Base-by-base conservation (phyloP, 768 basidiomycete species). In the Auricularia cornea region DNA sequence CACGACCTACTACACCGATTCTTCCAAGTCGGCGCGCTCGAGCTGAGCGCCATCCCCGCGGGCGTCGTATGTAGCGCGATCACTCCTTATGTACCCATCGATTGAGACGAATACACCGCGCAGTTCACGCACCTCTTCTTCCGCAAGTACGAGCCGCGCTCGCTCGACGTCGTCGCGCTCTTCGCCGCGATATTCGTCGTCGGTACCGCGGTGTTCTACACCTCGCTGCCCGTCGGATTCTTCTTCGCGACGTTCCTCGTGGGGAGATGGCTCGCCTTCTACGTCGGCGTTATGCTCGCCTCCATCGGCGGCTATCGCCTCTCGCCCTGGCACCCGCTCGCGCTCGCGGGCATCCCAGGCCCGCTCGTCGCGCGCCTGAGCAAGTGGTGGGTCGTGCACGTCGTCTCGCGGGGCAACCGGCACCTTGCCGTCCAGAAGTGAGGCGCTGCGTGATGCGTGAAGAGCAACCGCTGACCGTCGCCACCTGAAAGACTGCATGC, bases 251-350 rank as follows among this genome's bases (percentile, higher is more conserved):
- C 44, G 12, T 48, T 48, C 44, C 44, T 48, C 44, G 44, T 48
- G 11, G 44, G 44, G 12, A 12, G 44, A 18, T 48, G 44, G 44
- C 44, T 48, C 44, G 44, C 44, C 12, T 48, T 48, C 44, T 48
- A 48, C 44, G 44, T 48, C 1, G 44, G 44, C 44, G 11, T 48
- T 18, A 48, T 75, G 4, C 65, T 68, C 40, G 33, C 51, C 4
- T 76, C 77, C 1, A 75, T 75, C 33, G 62, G 69, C 3, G 51
- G 67, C 3, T 77, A 77, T 67, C 75, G 77, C 31, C 65, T 78
- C 28, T 78, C 77, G 3, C 70, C 76, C 3, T 72, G 69, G 62
- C 77, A 78, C 31, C 76, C 77, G 32, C 72, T 78, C 26, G 44
- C 44, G 44, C 44, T 48, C 44, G 75, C 77, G 10, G 68, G 64